Evolutionary conservation across 2,329 filamentous ascomycete species (phyloP), one percentile per base, ranked within the genome.

Genomic region (Fusarium piperis): DNA sequence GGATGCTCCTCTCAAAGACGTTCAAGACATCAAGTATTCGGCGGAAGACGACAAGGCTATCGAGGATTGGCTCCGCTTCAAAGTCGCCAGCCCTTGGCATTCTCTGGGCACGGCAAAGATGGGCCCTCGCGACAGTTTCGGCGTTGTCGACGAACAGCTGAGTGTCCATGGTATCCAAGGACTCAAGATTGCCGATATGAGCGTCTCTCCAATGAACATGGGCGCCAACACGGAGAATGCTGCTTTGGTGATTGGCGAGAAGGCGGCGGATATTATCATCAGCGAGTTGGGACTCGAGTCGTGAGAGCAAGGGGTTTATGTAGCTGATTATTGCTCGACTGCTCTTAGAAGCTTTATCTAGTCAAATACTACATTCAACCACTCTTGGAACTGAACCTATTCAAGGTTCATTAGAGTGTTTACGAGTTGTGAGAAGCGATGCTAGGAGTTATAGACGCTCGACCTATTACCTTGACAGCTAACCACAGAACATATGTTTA

Each of bases 201-300:
- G 80, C 59, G 71, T 83, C 2, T 70, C 74, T n/a, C 80, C 81
- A 1, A 56, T 65, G 20, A 85, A 84, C 26, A 80, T 87, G 4
- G 83, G 76, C 5, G 81, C 80, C 6, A 87, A 88, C 63, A 87
- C 85, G 4, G 82, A 83, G 56, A 84, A 83, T 52, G 84, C 83
- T 1, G 85, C 85, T 1, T 72, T 87, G 28, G 64, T 82, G 13
- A 77, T 87, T 33, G 85, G 85, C 6, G 85, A 88, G 78, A 83
- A 81, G 73, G 82, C 79, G 4, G 81, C 81, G 0, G 81, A 81
- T 61, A 81, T 84, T 61, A 77, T 83, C 20, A 78, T 80, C 46
- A 30, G 16, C 28, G 46, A 51, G 46, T 32, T 51, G 46, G 46
- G 46, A 18, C 26, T 51, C 26, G 18, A 18, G 46, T 7, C 16